phyloP scores from a whole-genome alignment of 2,329 filamentous ascomycete species.

The Biscogniauxia marginata region DNA sequence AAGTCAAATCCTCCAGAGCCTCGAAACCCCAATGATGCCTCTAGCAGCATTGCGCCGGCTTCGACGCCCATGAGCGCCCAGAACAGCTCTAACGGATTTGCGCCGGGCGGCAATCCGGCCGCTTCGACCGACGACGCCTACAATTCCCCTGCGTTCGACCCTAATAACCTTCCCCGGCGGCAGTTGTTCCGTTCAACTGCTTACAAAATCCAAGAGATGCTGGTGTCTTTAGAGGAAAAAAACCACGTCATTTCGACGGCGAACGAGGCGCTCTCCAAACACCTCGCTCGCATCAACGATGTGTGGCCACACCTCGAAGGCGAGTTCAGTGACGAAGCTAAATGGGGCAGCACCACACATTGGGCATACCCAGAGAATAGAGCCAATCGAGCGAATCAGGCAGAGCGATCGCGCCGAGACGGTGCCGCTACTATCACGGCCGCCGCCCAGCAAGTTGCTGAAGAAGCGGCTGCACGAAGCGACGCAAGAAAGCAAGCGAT shows the following conservation, averaged over 20 bases:
- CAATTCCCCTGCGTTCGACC: conserved; percentile 48
- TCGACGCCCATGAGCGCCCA: conserved; percentile 51
- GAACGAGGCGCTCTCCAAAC: conserved; percentile 82
- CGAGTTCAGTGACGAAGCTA: conserved; percentile 92
- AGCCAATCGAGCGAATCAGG: conserved; percentile 59
- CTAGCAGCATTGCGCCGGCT: conserved; percentile 40
- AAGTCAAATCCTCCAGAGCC: conserved; percentile 48
- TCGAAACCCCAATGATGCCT: conserved; percentile 44
- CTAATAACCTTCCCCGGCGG: conserved; percentile 63
- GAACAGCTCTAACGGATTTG: conserved; percentile 45
- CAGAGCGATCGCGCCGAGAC: conserved; percentile 75
- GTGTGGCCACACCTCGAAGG: conserved; percentile 82
- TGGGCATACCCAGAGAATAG: conserved; percentile 95
- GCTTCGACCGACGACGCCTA: conserved; percentile 45
- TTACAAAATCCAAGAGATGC: conserved; percentile 76
- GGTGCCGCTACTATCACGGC: conserved; percentile 76
- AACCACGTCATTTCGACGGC: conserved; percentile 94
- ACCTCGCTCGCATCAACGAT: conserved; percentile 79
- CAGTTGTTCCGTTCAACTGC: conserved; percentile 77
- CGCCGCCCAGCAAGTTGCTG: conserved; percentile 73
- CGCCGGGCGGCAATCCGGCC: conserved; percentile 36
- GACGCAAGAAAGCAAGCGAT: conserved; percentile 82
- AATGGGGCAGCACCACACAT: conserved; percentile 85
- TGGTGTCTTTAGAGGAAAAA: conserved; percentile 93
- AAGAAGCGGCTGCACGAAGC: conserved; percentile 79